Conservation (phyloP, 371 early-diverging fungal species). For the Mortierella sp. region DNA sequence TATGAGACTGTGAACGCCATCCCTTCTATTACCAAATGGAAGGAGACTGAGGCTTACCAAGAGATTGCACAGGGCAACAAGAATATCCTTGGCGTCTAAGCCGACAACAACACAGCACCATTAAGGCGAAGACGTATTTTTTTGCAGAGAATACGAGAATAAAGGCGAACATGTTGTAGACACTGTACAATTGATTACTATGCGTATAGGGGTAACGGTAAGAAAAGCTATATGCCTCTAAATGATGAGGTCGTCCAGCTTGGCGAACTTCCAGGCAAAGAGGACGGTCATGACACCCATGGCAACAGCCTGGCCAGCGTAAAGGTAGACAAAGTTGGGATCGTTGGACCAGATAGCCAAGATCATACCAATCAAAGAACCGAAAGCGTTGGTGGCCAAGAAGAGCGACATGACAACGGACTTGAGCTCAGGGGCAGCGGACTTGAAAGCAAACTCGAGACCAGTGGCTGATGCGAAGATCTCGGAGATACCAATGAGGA, state of each 20-base stretch:
- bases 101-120: too few species aligned
- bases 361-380: constrained; percentile 72
- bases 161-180: too few species aligned
- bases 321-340: constrained; percentile 75
- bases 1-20: constrained; percentile 31
- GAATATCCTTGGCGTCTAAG: constrained; percentile 20
- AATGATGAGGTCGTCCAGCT: constrained; percentile 23
- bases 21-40: constrained; percentile 27
- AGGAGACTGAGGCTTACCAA: constrained; percentile 18
- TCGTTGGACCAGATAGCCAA: constrained; percentile 74
- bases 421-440: constrained; percentile 79
- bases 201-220: too few species aligned
- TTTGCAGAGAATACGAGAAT: too few species aligned
- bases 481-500: constrained; percentile 74
- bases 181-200: too few species aligned
- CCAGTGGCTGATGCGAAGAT: constrained; percentile 81
- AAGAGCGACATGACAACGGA: constrained; percentile 79
- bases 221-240: neutral
- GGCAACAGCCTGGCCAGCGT: constrained; percentile 65
- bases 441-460: constrained; percentile 82
- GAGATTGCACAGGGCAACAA: constrained; percentile 10
- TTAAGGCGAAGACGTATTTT: too few species aligned
- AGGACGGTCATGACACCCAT: constrained; percentile 56
- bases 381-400: constrained; percentile 76
- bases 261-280: constrained; percentile 49